Percentiles rank a stretch among this genome's conserved stretches.
phyloP scores from a whole-genome alignment of 176 grass and related monocot genomes.

The sorghum (Sorghum bicolor) region Sorghum_bicolor_NCBIv3 NC_012873.2:55827001-55827500 shows the following conservation, averaged over 20 bases:
- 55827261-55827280: constrained; percentile 9
- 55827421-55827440: neutral
- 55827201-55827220: constrained; percentile 66
- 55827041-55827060: neutral
- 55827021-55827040: constrained; percentile 8
- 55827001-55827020: constrained; percentile 48
- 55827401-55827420: neutral
- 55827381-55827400: neutral
- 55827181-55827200: constrained; percentile 82
- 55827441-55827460: constrained; percentile 1
- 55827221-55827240: constrained; percentile 80
- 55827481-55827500: too few relatives aligned
- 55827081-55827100: neutral
- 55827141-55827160: constrained; percentile 25
- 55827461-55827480: neutral
- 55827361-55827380: neutral
- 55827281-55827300: neutral
- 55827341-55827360: neutral
- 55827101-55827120: neutral
- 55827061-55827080: neutral
- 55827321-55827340: neutral
- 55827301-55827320: neutral
- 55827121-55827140: neutral
- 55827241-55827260: constrained; percentile 72
- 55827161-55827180: constrained; percentile 71